phyloP scores from a whole-genome alignment of 208 protist genomes.

The Wallacemonas sp. region DNA sequence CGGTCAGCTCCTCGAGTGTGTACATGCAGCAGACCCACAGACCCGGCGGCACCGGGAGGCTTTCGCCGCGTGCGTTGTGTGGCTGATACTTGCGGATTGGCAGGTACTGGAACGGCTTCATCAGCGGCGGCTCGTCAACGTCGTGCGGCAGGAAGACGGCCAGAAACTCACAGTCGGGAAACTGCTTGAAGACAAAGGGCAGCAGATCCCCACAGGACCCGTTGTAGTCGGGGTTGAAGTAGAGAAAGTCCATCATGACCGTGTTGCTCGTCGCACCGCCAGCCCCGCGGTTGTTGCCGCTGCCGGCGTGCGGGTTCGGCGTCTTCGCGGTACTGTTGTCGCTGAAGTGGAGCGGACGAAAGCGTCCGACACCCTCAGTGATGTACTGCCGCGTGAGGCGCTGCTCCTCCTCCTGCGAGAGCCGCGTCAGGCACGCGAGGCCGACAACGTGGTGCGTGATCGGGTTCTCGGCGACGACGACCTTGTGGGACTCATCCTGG shows the following conservation, averaged over 20 bases:
- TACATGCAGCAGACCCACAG: slow-evolving; percentile 78
- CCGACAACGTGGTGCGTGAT: slow-evolving; percentile 75
- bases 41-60: slow-evolving; percentile 57
- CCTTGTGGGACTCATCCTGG: slow-evolving; percentile 77
- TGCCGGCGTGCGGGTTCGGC: not conserved
- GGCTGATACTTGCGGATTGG: slow-evolving; percentile 84
- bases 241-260: slow-evolving; percentile 80
- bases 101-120: slow-evolving; percentile 72
- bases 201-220: slow-evolving; percentile 64
- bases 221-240: slow-evolving; percentile 79
- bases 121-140: slow-evolving; percentile 70
- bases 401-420: slow-evolving; percentile 62
- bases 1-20: slow-evolving; percentile 24
- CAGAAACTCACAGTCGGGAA: slow-evolving; percentile 75
- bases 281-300: slow-evolving; percentile 4
- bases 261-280: slow-evolving; percentile 49
- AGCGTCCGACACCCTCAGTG: slow-evolving; percentile 41
- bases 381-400: slow-evolving; percentile 65
- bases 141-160: slow-evolving; percentile 70
- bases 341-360: slow-evolving; percentile 27
- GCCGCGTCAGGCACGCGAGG: slow-evolving; percentile 68
- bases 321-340: slow-evolving; percentile 35
- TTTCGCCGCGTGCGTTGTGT: slow-evolving; percentile 63
- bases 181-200: slow-evolving; percentile 70
- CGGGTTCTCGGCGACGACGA: slow-evolving; percentile 80